A percentile compares a stretch with the other conserved stretches of the same genome.
Evolutionary conservation across 2,329 filamentous ascomycete species (phyloP).

Genomic region (Didymella glomerata): DNA sequence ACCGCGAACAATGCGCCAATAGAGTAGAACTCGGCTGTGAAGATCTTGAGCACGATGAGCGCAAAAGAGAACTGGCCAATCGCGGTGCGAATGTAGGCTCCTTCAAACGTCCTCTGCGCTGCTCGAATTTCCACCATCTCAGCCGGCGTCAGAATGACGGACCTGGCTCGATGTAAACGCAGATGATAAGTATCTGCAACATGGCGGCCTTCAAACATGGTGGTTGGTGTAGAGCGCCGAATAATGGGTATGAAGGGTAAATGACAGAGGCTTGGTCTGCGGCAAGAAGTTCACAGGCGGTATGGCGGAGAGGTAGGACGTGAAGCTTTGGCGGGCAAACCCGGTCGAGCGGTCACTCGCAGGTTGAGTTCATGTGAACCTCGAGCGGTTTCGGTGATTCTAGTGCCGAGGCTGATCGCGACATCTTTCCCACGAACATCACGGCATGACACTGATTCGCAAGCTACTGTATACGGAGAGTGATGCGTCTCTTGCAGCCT

Average conservation of each 20-base stretch:
- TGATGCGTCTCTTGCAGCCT: neutral
- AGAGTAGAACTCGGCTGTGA: constrained; percentile 94
- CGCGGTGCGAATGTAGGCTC: constrained; percentile 93
- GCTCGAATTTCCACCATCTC: constrained; percentile 95
- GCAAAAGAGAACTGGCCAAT: constrained; percentile 95
- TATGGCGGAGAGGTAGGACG: neutral
- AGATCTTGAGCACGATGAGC: constrained; percentile 93
- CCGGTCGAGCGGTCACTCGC: constrained; percentile 9
- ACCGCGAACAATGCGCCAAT: constrained; percentile 96
- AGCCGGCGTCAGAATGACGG: constrained; percentile 79
- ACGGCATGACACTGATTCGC: neutral
- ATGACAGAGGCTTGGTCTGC: neutral
- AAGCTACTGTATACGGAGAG: neutral
- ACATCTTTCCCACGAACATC: constrained; percentile 3
- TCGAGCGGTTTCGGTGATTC: constrained; percentile 13
- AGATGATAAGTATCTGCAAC: constrained; percentile 79
- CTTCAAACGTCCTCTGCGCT: constrained; percentile 95
- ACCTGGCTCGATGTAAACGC: constrained; percentile 82
- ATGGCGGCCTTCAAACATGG: constrained; percentile 58
- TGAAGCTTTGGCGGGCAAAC: neutral
- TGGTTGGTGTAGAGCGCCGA: neutral
- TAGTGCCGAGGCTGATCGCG: constrained; percentile 19
- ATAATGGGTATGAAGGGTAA: neutral
- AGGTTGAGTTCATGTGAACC: constrained; percentile 8
- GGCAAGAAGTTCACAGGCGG: neutral